Percentiles rank a stretch among this genome's conserved stretches.
Conservation (phyloP, 108 stramenopile genomes). For the Nitzschia sp. region DNA sequence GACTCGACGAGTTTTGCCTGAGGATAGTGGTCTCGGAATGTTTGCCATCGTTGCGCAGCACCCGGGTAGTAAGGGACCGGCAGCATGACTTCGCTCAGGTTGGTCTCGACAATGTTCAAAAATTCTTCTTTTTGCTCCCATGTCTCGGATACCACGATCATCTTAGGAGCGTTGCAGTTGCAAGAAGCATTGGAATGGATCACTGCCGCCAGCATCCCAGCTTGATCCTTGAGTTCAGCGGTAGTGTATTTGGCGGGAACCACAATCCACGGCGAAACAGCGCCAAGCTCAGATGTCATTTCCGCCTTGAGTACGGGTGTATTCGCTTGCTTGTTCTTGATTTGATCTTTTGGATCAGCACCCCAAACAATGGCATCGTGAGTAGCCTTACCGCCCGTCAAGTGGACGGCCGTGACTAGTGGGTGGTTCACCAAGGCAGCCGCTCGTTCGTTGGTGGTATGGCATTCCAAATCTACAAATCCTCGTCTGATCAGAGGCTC, state of each 20-base stretch:
- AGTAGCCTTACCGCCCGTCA: constrained; percentile 41
- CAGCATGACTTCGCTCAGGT: background rate
- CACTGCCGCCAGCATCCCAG: background rate
- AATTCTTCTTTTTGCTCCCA: constrained; percentile 38
- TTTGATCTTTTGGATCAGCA: constrained; percentile 19
- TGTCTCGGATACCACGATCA: constrained; percentile 13
- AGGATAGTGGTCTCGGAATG: constrained; percentile 13
- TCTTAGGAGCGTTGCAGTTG: constrained; percentile 37
- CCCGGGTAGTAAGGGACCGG: constrained; percentile 35
- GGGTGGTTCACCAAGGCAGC: constrained; percentile 25
- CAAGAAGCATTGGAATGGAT: constrained; percentile 27
- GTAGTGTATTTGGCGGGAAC: constrained; percentile 27
- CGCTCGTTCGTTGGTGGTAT: constrained; percentile 20
- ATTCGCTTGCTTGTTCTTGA: constrained; percentile 11
- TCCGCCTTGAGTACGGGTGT: constrained; percentile 13
- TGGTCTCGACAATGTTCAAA: background rate
- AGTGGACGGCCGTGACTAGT: constrained; percentile 26
- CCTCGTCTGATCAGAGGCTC: constrained; percentile 26
- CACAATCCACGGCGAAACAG: constrained; percentile 42
- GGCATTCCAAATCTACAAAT: constrained; percentile 19
- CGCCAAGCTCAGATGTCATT: constrained; percentile 43
- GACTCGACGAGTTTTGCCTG: constrained; percentile 14
- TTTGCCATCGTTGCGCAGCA: constrained; percentile 13
- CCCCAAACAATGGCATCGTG: constrained; percentile 32
- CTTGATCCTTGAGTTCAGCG: constrained; percentile 22